Percentiles rank a stretch among this genome's conserved stretches.
Evolutionary conservation across 2,329 filamentous ascomycete species (phyloP).

Genomic region (Didymellaceae sp.): DNA sequence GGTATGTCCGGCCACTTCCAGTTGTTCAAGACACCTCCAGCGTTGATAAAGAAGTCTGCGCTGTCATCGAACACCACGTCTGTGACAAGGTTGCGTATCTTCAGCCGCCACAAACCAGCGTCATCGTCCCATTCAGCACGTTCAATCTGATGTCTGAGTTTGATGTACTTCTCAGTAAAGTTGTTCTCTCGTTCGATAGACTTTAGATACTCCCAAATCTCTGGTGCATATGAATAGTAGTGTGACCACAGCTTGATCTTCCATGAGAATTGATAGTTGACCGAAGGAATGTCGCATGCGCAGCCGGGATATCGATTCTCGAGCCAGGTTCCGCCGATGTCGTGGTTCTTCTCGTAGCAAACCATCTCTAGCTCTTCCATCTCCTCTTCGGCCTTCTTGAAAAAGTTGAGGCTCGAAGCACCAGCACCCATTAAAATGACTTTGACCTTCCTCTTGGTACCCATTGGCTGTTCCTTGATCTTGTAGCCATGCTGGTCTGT

Average conservation of each 20-base stretch:
- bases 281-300: slow-evolving; percentile 41
- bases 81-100: slow-evolving; percentile 22
- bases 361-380: slow-evolving; percentile 50
- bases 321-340: slow-evolving; percentile 52
- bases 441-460: slow-evolving; percentile 49
- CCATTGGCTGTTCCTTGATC: slow-evolving; percentile 53
- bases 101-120: slow-evolving; percentile 25
- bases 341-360: slow-evolving; percentile 52
- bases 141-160: slow-evolving; percentile 25
- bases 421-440: slow-evolving; percentile 54
- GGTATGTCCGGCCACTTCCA: slow-evolving; percentile 54
- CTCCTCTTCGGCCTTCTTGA: slow-evolving; percentile 53
- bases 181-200: slow-evolving; percentile 46
- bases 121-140: slow-evolving; percentile 26
- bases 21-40: slow-evolving; percentile 31
- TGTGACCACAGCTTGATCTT: slow-evolving; percentile 56
- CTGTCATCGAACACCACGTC: slow-evolving; percentile 25
- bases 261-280: slow-evolving; percentile 56
- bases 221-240: slow-evolving; percentile 54
- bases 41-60: slow-evolving; percentile 35
- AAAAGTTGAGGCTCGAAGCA: slow-evolving; percentile 52
- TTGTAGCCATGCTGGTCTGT: slow-evolving; percentile 51
- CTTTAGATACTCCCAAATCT: slow-evolving; percentile 60
- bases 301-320: slow-evolving; percentile 53
- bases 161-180: slow-evolving; percentile 39